Evolutionary conservation across 2,329 filamentous ascomycete species (phyloP).

Genomic region (Cladosporium sp.): DNA sequence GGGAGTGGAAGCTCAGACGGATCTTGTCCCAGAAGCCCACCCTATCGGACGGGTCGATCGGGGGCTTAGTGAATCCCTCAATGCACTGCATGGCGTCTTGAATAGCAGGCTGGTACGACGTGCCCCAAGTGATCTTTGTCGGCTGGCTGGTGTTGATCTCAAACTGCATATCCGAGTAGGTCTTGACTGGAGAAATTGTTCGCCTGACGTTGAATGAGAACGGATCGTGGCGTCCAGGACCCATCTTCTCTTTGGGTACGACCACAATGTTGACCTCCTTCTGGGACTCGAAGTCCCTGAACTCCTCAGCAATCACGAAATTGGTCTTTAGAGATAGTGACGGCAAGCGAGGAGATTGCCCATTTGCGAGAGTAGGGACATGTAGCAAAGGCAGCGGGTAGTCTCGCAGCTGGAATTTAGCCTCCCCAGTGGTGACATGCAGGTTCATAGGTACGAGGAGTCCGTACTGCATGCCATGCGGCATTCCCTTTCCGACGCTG

Average conservation of each 20-base stretch:
- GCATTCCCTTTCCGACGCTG: conserved; percentile 93
- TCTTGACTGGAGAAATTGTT: conserved; percentile 91
- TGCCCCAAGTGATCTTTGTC: conserved; percentile 93
- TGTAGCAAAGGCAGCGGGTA: conserved; percentile 91
- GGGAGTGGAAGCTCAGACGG: conserved; percentile 85
- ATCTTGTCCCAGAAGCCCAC: conserved; percentile 99
- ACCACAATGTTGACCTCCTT: conserved; percentile 77
- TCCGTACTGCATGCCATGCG: conserved; percentile 81
- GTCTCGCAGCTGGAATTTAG: conserved; percentile 76
- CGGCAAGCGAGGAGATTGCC: conserved; percentile 72
- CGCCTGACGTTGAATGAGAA: conserved; percentile 83
- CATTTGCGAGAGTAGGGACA: conserved; percentile 72
- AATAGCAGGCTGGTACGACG: conserved; percentile 93
- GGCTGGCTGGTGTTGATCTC: conserved; percentile 90
- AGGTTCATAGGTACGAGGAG: conserved; percentile 86
- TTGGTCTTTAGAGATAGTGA: conserved; percentile 80
- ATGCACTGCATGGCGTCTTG: conserved; percentile 99
- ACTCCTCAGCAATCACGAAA: conserved; percentile 95
- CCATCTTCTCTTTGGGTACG: conserved; percentile 60
- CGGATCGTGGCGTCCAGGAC: conserved; percentile 54
- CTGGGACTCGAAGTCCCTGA: conserved; percentile 70
- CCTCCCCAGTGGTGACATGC: conserved; percentile 84
- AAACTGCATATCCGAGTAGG: conserved; percentile 84
- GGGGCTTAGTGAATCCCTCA: conserved; percentile 94
- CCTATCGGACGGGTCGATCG: conserved; percentile 84